These are phyloP conservation scores for Colletotrichum ledebouriae DNA, from an alignment of 2,329 filamentous ascomycete genomes.

Conservation along the genomic window DNA sequence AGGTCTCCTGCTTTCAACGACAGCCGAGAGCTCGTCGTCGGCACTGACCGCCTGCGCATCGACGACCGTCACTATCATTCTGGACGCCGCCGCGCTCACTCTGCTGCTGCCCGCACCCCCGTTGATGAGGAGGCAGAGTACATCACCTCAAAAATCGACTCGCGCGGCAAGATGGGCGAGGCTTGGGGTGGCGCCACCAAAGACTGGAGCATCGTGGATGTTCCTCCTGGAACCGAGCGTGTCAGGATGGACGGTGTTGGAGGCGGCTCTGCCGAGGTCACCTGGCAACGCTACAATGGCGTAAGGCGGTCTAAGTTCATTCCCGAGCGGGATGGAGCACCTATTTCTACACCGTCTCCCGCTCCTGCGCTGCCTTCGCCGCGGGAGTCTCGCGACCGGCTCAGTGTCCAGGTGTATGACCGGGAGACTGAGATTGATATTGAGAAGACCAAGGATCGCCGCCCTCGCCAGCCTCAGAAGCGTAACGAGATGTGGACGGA, in stretches of 20 bases:
- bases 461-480: constrained; percentile 56
- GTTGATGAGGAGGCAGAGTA: constrained; percentile 75
- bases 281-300: constrained; percentile 84
- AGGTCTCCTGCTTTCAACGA: constrained; percentile 54
- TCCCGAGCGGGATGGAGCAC: constrained; percentile 70
- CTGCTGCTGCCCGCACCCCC: constrained; percentile 60
- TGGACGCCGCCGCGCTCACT: constrained; percentile 64
- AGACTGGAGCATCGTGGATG: constrained; percentile 86
- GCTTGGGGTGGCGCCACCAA: constrained; percentile 80
- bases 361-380: constrained; percentile 47
- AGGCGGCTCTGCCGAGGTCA: constrained; percentile 80
- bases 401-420: constrained; percentile 63
- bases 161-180: constrained; percentile 77
- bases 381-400: constrained; percentile 52
- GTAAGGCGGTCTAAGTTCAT: constrained; percentile 81
- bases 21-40: constrained; percentile 74
- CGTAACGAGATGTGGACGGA: constrained; percentile 90
- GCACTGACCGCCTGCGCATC: constrained; percentile 63
- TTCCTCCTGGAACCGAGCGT: constrained; percentile 85
- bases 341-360: constrained; percentile 37
- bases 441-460: constrained; percentile 67
- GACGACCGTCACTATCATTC: constrained; percentile 56
- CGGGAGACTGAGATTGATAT: constrained; percentile 65
- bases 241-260: constrained; percentile 86
- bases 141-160: constrained; percentile 67